Base-by-base conservation (phyloP, 768 basidiomycete species). In the Agrocybe praecox region DNA sequence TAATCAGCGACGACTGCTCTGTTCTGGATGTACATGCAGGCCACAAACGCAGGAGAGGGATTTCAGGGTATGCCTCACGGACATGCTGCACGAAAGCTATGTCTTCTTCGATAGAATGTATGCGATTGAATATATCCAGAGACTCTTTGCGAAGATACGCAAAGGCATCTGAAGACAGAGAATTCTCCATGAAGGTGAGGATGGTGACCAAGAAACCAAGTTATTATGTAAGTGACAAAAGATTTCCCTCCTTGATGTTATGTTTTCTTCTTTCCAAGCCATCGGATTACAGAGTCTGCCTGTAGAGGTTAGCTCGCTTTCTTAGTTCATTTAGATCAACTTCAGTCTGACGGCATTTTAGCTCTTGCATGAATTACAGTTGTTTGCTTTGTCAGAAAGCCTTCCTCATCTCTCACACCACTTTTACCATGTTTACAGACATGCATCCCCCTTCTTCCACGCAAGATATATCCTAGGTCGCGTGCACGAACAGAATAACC, bases 81-180 rank as follows among this genome's bases (percentile, higher is more conserved):
- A 93, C 84, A 18, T 69, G 67, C 14, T 73, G 55, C 1, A 98
- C 88, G 62, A 96, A 98, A 0, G 57, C 59, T 15, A 87, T 78
- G 63, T 98, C 96, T 53, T 90, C 83, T 3, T 78, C 77, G 53
- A 98, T 90, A 7, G 94, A 96, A 60, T 92, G 93, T 1, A 98
- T 68, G 9, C 96, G 87, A 66, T 95, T 94, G 77, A 84, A 96
- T 21, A 94, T 76, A 68, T 94, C 92, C 21, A 86, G 70, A 4
- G 86, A 86, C 61, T 91, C 88, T 61, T 78, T 85, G 10, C 89
- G 83, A 32, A 92, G 75, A 47, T 82, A 74, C 6, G 77, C 75
- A 40, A 88, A 69, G 17, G 75, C 66, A 49, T 75, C 58, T 36
- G n/a, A 21, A 19, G 24, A 24, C 33, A 45, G 19, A 44, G 26